A percentile compares a stretch with the other conserved stretches of the same genome.
These are phyloP conservation scores for Pezicula neosporulosa DNA, from an alignment of 2,329 filamentous ascomycete species.

Conservation along the genomic window DNA sequence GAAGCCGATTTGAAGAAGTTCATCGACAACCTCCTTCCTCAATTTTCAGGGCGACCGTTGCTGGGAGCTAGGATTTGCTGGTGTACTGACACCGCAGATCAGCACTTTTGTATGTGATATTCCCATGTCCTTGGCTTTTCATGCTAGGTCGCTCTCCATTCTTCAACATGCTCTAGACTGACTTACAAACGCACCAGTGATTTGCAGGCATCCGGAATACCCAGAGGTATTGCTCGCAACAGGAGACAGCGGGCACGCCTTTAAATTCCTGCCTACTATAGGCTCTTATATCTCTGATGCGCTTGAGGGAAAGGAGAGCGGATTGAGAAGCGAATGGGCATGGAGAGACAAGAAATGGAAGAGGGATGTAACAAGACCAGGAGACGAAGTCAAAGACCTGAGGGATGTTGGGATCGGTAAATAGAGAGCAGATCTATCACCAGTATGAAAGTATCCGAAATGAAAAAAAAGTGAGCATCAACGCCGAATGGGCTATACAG, in stretches of 20 bases:
- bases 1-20: slow-evolving; percentile 41
- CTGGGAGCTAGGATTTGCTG: slow-evolving; percentile 46
- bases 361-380: slow-evolving; percentile 7
- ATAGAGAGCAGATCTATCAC: not conserved
- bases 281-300: slow-evolving; percentile 21
- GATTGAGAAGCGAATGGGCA: slow-evolving; percentile 5
- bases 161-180: no score
- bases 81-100: slow-evolving; percentile 47
- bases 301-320: slow-evolving; percentile 5
- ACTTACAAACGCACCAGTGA: not conserved
- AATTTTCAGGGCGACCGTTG: slow-evolving; percentile 42
- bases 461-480: no score
- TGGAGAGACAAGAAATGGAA: slow-evolving; percentile 5
- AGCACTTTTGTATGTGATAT: not conserved
- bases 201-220: slow-evolving; percentile 4
- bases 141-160: no score
- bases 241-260: slow-evolving; percentile 39
- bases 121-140: no score
- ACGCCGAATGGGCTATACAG: no score
- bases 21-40: slow-evolving; percentile 41
- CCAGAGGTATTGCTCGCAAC: slow-evolving; percentile 36
- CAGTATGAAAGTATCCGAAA: no score
- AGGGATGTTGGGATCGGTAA: slow-evolving; percentile 6
- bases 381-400: slow-evolving; percentile 9
- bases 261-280: slow-evolving; percentile 41